A percentile compares a stretch with the other conserved stretches of the same genome.
These are phyloP conservation scores for Chlamydomonas asymmetrica DNA, from an alignment of 139 green algal species.

Conservation along the genomic window DNA sequence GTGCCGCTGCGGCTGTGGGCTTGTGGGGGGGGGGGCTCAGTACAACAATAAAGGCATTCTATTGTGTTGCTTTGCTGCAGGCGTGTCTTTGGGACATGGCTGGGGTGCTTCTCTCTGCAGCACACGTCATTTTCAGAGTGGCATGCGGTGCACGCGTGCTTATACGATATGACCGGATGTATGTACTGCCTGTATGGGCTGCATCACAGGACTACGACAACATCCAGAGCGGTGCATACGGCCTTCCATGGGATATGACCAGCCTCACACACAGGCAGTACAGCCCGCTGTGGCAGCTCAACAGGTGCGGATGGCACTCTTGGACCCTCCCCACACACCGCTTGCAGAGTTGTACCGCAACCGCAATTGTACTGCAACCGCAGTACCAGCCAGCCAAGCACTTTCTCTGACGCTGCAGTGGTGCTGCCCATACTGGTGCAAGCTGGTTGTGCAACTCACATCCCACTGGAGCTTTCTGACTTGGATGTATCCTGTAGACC, in stretches of 20 bases:
- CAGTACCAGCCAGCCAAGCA: neutral
- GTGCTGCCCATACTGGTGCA: neutral
- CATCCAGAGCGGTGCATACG: conserved; percentile 53
- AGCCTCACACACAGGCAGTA: conserved; percentile 72
- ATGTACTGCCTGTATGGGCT: neutral
- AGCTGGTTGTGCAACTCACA: neutral
- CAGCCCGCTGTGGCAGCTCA: conserved; percentile 70
- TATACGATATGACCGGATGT: neutral
- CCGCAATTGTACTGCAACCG: neutral
- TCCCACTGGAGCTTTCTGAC: too few species aligned
- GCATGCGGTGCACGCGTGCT: neutral
- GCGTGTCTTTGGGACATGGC: neutral
- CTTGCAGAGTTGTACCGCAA: neutral
- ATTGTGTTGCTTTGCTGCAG: neutral
- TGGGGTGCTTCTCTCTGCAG: neutral
- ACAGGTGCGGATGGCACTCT: conserved; percentile 10
- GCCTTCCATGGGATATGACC: conserved; percentile 85
- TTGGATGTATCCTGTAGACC: too few species aligned
- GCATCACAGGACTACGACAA: conserved; percentile 36
- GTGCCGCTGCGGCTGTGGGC: neutral
- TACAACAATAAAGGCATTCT: conserved; percentile 33
- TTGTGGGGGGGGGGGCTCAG: conserved; percentile 14
- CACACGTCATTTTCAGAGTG: neutral
- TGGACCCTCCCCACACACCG: neutral
- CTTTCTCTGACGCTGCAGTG: neutral